Evolutionary conservation across 2,329 filamentous ascomycete genomes (phyloP), one percentile per base, ranked within the genome.

Genomic region (Ceratocystiopsis sp.): DNA sequence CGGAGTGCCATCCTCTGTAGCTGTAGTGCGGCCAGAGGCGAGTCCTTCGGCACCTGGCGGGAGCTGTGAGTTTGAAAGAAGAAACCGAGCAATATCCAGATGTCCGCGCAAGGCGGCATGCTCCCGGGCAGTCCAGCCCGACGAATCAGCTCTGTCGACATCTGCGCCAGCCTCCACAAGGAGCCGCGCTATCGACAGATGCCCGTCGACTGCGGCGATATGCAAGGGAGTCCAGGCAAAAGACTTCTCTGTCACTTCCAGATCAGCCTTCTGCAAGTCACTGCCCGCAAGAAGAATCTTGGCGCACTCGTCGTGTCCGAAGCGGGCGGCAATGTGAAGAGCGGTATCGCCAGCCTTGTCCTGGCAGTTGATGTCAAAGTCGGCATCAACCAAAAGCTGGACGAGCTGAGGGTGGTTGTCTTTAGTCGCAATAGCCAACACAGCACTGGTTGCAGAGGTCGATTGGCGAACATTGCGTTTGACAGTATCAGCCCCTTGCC

Each of bases 161-260:
- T 93, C 75, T 0, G 85, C 84, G 1, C 84, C 84, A 18, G 81
- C 80, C 40, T 80, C 73, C 36, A 93, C 72, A 5, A 98, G 68
- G 19, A 91, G 66, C 54, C 86, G 71, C 1, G 83, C 83, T 36
- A 94, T 75, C 0, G 70, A 62, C 12, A 85, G 60, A 50, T 86
- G 80, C 0, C 89, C 89, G 54, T 98, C 87, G 3, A 96, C 89
- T 43, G 82, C 84, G 11, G 89, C 84, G 49, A 94, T 81, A 55
- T 94, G 91, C 13, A 98, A 66, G n/a, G 91, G 84, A 1, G 91
- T 95, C 89, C 91, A 98, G 3, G 80, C 77, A 55, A 93, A 96
- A 0, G 81, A 80, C 43, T 80, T 82, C 56, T 98, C 91, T 0
- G 72, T 63, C 34, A 93, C 63, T 9, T 49, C 45, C 8, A 49